Conservation (phyloP, 768 basidiomycete species). For the Lenzites betulinus region DNA sequence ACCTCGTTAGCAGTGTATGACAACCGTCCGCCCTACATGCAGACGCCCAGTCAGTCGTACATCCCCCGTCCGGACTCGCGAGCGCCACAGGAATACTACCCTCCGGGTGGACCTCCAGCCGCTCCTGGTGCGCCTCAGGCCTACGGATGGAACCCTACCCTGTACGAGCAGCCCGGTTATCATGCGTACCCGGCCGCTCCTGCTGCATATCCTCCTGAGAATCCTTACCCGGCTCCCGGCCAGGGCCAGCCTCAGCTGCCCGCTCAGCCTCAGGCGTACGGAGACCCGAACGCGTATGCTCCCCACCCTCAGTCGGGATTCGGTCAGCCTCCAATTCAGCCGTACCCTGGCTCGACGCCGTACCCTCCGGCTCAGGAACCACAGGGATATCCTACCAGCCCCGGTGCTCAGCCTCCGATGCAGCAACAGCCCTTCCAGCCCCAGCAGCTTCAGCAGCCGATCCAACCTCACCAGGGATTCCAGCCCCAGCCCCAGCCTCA, state of each 20-base stretch:
- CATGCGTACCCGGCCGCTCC: slow-evolving; percentile 39
- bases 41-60: slow-evolving; percentile 27
- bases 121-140: slow-evolving; percentile 36
- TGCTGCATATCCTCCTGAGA: slow-evolving; percentile 31
- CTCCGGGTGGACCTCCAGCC: slow-evolving; percentile 34
- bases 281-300: slow-evolving; percentile 30
- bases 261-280: slow-evolving; percentile 21
- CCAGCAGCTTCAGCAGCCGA: slow-evolving; percentile 27
- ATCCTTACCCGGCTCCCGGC: slow-evolving; percentile 25
- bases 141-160: slow-evolving; percentile 54
- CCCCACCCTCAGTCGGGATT: slow-evolving; percentile 28
- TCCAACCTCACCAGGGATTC: slow-evolving; percentile 28
- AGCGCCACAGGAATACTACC: slow-evolving; percentile 34
- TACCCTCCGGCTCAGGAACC: slow-evolving; percentile 25
- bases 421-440: slow-evolving; percentile 20
- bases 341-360: slow-evolving; percentile 23
- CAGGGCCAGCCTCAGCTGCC: slow-evolving; percentile 36
- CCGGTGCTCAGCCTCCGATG: slow-evolving; percentile 29
- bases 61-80: slow-evolving; percentile 36
- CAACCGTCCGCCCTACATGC: slow-evolving; percentile 34
- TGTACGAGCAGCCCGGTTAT: slow-evolving; percentile 49
- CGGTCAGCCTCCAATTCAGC: slow-evolving; percentile 30
- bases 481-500: slow-evolving; percentile 19
- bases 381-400: slow-evolving; percentile 19
- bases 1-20: slow-evolving; percentile 53